Evolutionary conservation across 164 flowering plant genomes (phyloP).

Genomic region (Tetracentron sinense): DNA sequence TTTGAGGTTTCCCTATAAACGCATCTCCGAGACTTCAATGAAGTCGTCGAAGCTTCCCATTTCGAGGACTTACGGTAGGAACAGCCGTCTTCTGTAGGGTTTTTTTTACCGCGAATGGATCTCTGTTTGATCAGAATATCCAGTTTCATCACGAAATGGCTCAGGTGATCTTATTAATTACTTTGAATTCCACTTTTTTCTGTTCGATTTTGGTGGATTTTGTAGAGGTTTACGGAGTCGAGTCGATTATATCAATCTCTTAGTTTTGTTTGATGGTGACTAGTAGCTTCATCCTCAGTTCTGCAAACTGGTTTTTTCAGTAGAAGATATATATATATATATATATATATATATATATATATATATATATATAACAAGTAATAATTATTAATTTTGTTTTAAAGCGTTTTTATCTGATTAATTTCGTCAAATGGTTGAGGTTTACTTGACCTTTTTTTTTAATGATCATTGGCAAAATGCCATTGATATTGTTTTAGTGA

Average conservation of each 20-base stretch:
- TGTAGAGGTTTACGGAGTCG: background rate
- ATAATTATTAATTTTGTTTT: too few relatives aligned
- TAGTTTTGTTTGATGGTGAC: background rate
- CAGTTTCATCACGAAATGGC: conserved; percentile 89
- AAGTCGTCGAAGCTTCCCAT: conserved; percentile 82
- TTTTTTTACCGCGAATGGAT: conserved; percentile 86
- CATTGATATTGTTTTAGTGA: too few relatives aligned
- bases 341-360: too few relatives aligned
- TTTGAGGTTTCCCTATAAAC: conserved; percentile 57
- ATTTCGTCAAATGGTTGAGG: too few relatives aligned
- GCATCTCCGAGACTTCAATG: conserved; percentile 76
- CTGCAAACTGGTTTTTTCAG: too few relatives aligned
- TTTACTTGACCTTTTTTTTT: too few relatives aligned
- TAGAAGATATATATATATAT: too few relatives aligned
- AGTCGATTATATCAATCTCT: too few relatives aligned
- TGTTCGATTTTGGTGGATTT: background rate
- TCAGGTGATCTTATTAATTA: conserved; percentile 27
- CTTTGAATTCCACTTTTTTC: background rate
- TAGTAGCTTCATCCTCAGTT: too few relatives aligned
- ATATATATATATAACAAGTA: too few relatives aligned
- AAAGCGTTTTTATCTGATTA: too few relatives aligned
- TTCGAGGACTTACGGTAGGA: conserved; percentile 85
- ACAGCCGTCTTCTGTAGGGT: conserved; percentile 88
- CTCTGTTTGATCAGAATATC: conserved; percentile 85
- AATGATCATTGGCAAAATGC: too few relatives aligned